Evolutionary conservation across 352 stramenopile species (phyloP).

Genomic region (Phytophthora litchii): DNA sequence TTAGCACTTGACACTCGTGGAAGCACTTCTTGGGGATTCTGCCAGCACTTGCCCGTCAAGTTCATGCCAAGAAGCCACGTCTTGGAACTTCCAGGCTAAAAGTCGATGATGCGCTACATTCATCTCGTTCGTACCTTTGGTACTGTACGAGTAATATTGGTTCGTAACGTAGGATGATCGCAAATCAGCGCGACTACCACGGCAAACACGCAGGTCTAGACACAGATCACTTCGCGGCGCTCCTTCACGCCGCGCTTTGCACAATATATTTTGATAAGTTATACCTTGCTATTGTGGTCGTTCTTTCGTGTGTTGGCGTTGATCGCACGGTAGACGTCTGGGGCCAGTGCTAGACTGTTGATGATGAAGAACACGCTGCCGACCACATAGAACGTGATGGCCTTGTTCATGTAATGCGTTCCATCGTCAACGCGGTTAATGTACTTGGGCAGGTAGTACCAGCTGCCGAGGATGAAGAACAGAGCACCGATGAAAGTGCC

Average conservation of each 20-base stretch:
- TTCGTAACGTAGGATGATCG: no score
- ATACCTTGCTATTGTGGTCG: slow-evolving; percentile 31
- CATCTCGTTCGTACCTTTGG: no score
- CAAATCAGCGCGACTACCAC: no score
- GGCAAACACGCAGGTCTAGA: no score
- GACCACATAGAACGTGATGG: slow-evolving; percentile 75
- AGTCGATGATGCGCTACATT: no score
- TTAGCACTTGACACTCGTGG: no score
- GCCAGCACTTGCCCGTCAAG: no score
- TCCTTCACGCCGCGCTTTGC: slow-evolving; percentile 19
- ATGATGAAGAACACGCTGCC: slow-evolving; percentile 84
- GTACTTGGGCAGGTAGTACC: slow-evolving; percentile 82
- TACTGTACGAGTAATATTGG: no score
- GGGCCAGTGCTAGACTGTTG: slow-evolving; percentile 62
- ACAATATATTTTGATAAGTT: slow-evolving; percentile 30
- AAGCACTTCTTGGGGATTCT: no score
- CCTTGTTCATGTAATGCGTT: slow-evolving; percentile 75
- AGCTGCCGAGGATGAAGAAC: slow-evolving; percentile 81
- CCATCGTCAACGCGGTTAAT: slow-evolving; percentile 64
- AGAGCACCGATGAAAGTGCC: slow-evolving; percentile 70
- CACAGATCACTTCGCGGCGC: slow-evolving; percentile 15
- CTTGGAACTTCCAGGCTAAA: no score
- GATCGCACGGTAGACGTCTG: slow-evolving; percentile 54
- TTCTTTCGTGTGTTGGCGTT: slow-evolving; percentile 29
- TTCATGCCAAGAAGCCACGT: no score